A percentile compares a stretch with the other conserved stretches of the same genome.
Conservation (phyloP, 371 early-diverging fungal genomes). For the Saksenaea vasiformis region DNA sequence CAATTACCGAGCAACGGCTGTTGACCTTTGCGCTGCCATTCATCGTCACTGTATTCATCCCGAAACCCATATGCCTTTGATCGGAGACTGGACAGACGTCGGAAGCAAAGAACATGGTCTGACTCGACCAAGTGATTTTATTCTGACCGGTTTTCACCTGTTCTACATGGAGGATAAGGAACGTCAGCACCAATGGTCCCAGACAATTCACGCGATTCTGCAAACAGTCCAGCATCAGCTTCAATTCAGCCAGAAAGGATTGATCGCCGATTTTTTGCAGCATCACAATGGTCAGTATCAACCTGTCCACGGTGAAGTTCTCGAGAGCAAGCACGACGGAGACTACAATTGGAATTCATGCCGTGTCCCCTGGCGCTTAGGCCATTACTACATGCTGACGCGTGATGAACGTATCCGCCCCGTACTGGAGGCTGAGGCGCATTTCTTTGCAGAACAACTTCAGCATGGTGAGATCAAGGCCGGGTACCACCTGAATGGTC, state of each 20-base stretch:
- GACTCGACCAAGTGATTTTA: slow-evolving; percentile 64
- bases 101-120: slow-evolving; percentile 57
- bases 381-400: slow-evolving; percentile 60
- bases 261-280: slow-evolving; percentile 64
- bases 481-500: slow-evolving; percentile 60
- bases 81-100: slow-evolving; percentile 66
- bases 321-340: slow-evolving; percentile 53
- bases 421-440: slow-evolving; percentile 50
- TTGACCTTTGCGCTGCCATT: slow-evolving; percentile 47
- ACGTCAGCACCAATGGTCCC: slow-evolving; percentile 53
- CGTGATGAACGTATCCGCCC: slow-evolving; percentile 55
- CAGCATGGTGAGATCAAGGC: slow-evolving; percentile 47
- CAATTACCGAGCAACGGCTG: slow-evolving; percentile 52
- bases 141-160: slow-evolving; percentile 56
- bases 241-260: slow-evolving; percentile 52
- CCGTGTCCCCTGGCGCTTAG: slow-evolving; percentile 64
- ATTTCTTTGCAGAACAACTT: slow-evolving; percentile 58
- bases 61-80: slow-evolving; percentile 54
- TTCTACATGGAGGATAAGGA: slow-evolving; percentile 61
- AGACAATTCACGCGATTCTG: slow-evolving; percentile 54
- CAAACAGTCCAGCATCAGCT: slow-evolving; percentile 44
- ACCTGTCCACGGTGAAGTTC: slow-evolving; percentile 48
- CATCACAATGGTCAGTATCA: slow-evolving; percentile 37
- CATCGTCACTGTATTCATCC: slow-evolving; percentile 61
- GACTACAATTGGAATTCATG: slow-evolving; percentile 61